A percentile compares a stretch with the other conserved stretches of the same genome.
phyloP scores from a whole-genome alignment of 2,329 filamentous ascomycete species.

The Dendryphion nanum region DNA sequence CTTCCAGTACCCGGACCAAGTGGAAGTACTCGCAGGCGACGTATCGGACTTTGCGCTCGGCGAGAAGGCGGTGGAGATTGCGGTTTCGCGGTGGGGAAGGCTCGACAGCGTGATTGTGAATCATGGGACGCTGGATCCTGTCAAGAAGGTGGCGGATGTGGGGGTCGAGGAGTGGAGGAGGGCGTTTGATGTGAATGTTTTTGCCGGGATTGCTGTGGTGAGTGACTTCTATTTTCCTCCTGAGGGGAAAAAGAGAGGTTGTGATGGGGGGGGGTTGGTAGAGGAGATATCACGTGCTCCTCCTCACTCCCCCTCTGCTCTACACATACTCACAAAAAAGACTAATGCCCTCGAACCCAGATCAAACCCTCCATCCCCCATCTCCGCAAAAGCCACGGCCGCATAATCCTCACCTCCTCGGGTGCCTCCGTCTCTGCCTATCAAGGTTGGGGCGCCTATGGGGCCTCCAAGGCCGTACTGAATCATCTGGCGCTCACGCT shows the following conservation, averaged over 20 bases:
- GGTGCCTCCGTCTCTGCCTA: constrained; percentile 70
- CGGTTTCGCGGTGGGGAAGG: constrained; percentile 65
- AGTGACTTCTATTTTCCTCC: constrained; percentile 29
- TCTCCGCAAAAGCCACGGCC: constrained; percentile 67
- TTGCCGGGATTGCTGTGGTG: constrained; percentile 78
- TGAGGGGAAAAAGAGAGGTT: no score
- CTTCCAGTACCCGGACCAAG: constrained; percentile 51
- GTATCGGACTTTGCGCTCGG: constrained; percentile 55
- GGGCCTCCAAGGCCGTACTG: constrained; percentile 77
- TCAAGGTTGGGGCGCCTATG: constrained; percentile 75
- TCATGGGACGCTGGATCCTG: constrained; percentile 77
- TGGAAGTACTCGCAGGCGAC: constrained; percentile 59
- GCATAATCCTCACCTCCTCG: constrained; percentile 75
- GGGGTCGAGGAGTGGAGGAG: constrained; percentile 72
- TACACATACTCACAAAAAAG: no score
- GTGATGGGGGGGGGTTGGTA: not conserved
- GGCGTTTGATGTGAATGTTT: constrained; percentile 81
- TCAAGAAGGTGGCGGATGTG: constrained; percentile 66
- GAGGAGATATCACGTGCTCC: no score
- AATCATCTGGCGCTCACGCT: constrained; percentile 77
- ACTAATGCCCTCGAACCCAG: constrained; percentile 49
- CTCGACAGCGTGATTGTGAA: constrained; percentile 86
- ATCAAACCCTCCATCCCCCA: constrained; percentile 68
- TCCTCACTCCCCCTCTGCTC: no score
- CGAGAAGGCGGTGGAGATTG: constrained; percentile 62